Conservation (phyloP, 495 filamentous ascomycete genomes). For the Penicillium tannophilum region DNA sequence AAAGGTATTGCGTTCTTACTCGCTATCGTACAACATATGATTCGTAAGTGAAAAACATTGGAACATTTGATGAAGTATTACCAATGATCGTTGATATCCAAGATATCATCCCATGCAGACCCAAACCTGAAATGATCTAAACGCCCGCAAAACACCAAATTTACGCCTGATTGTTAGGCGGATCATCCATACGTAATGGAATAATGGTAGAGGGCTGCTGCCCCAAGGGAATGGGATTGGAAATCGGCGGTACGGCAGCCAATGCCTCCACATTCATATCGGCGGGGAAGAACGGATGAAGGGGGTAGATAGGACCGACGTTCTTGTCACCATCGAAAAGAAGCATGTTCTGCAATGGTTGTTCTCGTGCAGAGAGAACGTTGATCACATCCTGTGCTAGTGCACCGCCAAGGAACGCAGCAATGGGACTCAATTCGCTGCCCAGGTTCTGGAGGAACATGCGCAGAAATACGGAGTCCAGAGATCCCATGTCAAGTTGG, state of each 20-base stretch:
- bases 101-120: background rate
- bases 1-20: background rate
- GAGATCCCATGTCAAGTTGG: constrained; percentile 72
- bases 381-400: constrained; percentile 97
- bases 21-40: constrained; percentile 13
- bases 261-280: constrained; percentile 33
- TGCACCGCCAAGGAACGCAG: constrained; percentile 85
- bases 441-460: constrained; percentile 80
- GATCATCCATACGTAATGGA: constrained; percentile 4
- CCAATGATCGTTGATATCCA: background rate
- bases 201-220: background rate
- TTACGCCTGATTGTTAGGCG: background rate
- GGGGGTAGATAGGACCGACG: constrained; percentile 74
- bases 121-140: background rate
- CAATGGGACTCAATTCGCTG: constrained; percentile 80
- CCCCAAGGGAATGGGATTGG: constrained; percentile 30
- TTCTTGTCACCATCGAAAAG: constrained; percentile 85
- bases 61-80: background rate
- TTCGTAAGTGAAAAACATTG: constrained; percentile 3
- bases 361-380: constrained; percentile 83
- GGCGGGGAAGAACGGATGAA: constrained; percentile 69
- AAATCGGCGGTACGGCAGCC: constrained; percentile 33
- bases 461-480: constrained; percentile 77
- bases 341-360: constrained; percentile 93
- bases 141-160: background rate